Evolutionary conservation across 73 alveolate species (phyloP), one percentile per base, ranked within the genome.

Genomic region (Paramecium sexaurelia): DNA sequence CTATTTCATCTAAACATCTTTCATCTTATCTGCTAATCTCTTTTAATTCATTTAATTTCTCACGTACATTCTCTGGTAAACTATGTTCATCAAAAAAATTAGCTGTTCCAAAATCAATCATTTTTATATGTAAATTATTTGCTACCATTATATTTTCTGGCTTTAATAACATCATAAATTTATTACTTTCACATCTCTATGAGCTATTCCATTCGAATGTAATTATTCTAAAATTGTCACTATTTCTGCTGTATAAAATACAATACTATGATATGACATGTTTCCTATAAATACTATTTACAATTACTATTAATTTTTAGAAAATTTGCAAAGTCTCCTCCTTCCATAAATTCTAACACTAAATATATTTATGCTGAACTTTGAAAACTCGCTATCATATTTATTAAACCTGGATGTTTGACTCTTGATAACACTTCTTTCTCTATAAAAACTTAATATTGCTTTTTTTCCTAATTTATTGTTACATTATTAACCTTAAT

Each of bases 121-220:
- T 37, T 61, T 86, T 86, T 32, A 86, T 55, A 86, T 86, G 93
- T 55, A 40, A 40, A 4, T 86, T 55, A 39, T 61, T 86, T 37
- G 73, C 71, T 35, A 86, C 87, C 87, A 86, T 55, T 29, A 86
- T 56, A 24, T 86, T 86, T 86, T 86, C 93, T 10, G 93, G 93
- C 87, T 97, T 97, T 43, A 36, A 68, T 7, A 37, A 11, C 86
- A 51, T 51, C 67, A 17, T 15, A 4, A 51, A 51, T 17, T 51
- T 5, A 51, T 51, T 51, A 51, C 67, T 51, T 95, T 95, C 24
- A 95, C 83, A 92, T 95, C 97, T 89, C 97, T 95, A 55, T 95
- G 95, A 6, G 93, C 82, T 22, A 95, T 93, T 9, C 89, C 95
- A 26, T 95, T 92, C 8, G 55, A 33, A 85, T 95, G 97, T 33